Base-by-base conservation (phyloP, 1,139 yeast genomes). In the Scheffersomyces insectosa region DNA sequence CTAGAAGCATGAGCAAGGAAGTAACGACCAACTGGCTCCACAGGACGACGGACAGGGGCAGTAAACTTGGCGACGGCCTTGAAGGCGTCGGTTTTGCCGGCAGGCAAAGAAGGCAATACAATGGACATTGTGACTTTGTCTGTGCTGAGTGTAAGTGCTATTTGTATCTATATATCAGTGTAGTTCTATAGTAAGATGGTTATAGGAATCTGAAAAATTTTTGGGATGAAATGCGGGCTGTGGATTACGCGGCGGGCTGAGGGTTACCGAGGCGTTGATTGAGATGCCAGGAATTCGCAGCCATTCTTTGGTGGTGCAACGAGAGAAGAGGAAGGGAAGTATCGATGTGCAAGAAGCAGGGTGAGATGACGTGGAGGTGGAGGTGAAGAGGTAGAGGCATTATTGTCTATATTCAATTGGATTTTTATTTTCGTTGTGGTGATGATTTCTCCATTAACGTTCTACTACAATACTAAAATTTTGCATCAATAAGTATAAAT, bases 1-100 rank as follows among this genome's bases (percentile, higher is more conserved):
- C 99, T 87, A 56, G 96, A 85, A 47, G 99, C 99, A 63, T 95
- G 99, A 45, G 97, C 97, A 61, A 95, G 78, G 74, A 89, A 93
- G 65, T 81, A 87, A 53, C 95, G 95, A 43, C 99, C 99, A 55
- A 91, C 97, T 32, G 99, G 98, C 72, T 93, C 99, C 53, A 91
- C 77, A 49, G 93, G 85, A 66, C 97, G 91, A 63, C 88, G 88
- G 42, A 79, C 79, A 43, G 96, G 83, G 28, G 84, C 77, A 39
- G 89, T 63, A 63, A 79, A 80, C 47, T 75, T 72, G 49, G 79
- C 69, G 38, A 63, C 68, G 40, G 79, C 73, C 57, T 75, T 77
- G 63, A 82, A 79, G 39, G 75, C 66, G 38, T 78, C 83, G 37
- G 77, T 68, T 39, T 74, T 73, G 46, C 68, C 63, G 45, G 72